Evolutionary conservation across 345 rosid genomes (phyloP), one percentile per base, ranked within the genome.

Genomic region (Hypericum androsaemum): DNA sequence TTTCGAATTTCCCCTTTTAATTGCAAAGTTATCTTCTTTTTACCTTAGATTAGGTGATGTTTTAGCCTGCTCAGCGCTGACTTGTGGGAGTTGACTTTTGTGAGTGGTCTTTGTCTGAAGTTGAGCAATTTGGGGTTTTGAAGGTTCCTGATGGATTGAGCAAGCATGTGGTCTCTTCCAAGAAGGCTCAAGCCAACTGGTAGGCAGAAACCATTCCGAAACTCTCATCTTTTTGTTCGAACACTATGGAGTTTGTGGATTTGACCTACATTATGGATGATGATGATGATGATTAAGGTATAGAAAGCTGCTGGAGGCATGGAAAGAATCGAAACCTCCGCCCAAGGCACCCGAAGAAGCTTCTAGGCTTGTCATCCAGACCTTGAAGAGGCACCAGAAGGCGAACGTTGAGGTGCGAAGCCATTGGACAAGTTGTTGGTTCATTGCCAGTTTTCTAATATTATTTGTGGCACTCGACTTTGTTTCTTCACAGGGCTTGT

Each of bases 171-270:
- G 77, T 71, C 2, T 85, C 98, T 28, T 88, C 94, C 11, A 77
- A 51, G 82, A 81, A 77, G 58, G 88, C 97, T 70, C 98, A 92
- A 62, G 94, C 95, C 47, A 85, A 74, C 50, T 92, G 98, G 96
- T 86, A 80, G 74, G 10, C 37, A 2, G 38, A 5, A 15, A 63
- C 58, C 39, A 45, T 64, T 59, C 45, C n/a, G 0, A 12, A 32
- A 16, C 8, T 10, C 9, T 8, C 41, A 14, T 6, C 5, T 7
- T n/a, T 2, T 50, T 44, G 7, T 9, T 48, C 5, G 22, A 47
- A 16, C 56, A 28, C n/a, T 53, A 12, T 42, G 37, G 60, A 37
- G 41, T 11, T 36, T 49, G n/a, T 54, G 36, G 13, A 64, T 62
- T 64, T 54, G 52, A 50, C 11, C 64, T 47, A 5, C 22, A 35